Evolutionary conservation across 2,329 filamentous ascomycete species (phyloP).

Genomic region (Fusarium bactridioides): DNA sequence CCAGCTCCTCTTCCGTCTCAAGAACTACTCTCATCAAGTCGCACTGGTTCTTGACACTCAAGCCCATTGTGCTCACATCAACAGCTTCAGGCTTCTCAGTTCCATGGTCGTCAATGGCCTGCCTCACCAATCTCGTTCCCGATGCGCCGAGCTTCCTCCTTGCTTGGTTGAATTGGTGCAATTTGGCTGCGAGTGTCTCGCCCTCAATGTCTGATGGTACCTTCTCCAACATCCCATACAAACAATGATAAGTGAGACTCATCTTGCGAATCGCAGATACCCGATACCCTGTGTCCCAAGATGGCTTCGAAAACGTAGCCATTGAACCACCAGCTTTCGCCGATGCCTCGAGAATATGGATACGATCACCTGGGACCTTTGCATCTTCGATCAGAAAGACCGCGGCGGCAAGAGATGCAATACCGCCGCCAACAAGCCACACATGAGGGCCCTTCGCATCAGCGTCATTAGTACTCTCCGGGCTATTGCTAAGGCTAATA

Average conservation of each 20-base stretch:
- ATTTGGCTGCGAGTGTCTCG: constrained; percentile 36
- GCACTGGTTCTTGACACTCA: constrained; percentile 43
- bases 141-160: constrained; percentile 37
- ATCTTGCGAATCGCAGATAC: constrained; percentile 41
- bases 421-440: constrained; percentile 41
- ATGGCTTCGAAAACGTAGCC: constrained; percentile 30
- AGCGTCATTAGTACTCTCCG: constrained; percentile 21
- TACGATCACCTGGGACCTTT: constrained; percentile 35
- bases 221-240: constrained; percentile 39
- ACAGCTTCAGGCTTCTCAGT: constrained; percentile 36
- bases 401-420: constrained; percentile 39
- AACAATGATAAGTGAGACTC: constrained; percentile 39
- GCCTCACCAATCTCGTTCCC: constrained; percentile 37
- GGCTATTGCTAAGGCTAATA: constrained; percentile 20
- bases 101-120: constrained; percentile 24
- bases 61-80: constrained; percentile 38
- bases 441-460: constrained; percentile 23
- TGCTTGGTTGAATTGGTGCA: constrained; percentile 36
- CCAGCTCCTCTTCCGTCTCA: constrained; percentile 38
- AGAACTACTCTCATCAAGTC: constrained; percentile 42
- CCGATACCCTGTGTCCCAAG: constrained; percentile 38
- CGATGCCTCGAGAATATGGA: constrained; percentile 40
- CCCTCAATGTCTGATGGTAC: constrained; percentile 34
- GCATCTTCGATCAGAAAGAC: constrained; percentile 40
- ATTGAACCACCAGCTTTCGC: constrained; percentile 38